A percentile compares a stretch with the other conserved stretches of the same genome.
Conservation (phyloP, 108 stramenopile species). For the Nitzschia inconspicua region DNA sequence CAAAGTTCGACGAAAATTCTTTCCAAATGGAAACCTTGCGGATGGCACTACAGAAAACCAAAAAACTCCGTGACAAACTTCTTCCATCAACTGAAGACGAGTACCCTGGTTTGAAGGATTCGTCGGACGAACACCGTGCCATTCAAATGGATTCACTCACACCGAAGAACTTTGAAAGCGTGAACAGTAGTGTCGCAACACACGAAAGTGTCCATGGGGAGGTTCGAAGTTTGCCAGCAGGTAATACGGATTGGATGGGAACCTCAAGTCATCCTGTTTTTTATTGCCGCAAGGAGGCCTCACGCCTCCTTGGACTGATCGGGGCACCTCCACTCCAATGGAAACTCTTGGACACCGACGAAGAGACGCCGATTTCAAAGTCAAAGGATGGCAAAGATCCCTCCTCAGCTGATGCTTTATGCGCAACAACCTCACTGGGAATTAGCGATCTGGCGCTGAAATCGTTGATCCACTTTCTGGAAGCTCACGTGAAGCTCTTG, state of each 20-base stretch:
- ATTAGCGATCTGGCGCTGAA: background rate
- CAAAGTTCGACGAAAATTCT: slow-evolving; percentile 37
- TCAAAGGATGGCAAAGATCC: no score
- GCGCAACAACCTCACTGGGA: no score
- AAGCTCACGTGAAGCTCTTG: slow-evolving; percentile 22
- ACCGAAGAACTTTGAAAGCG: no score
- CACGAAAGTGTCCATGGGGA: no score
- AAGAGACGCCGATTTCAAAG: background rate
- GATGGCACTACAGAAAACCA: slow-evolving; percentile 63
- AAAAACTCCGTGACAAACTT: slow-evolving; percentile 60
- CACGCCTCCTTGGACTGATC: slow-evolving; percentile 17
- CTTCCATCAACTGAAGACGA: no score
- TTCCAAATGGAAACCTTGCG: slow-evolving; percentile 66
- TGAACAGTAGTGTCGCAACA: no score
- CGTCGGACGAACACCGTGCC: slow-evolving; percentile 3
- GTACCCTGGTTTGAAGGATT: no score
- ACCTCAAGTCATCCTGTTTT: background rate
- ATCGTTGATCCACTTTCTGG: slow-evolving; percentile 15
- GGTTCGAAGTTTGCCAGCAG: no score
- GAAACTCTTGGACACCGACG: background rate
- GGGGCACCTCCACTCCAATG: slow-evolving; percentile 16
- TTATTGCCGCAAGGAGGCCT: slow-evolving; percentile 15
- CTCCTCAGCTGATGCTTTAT: no score
- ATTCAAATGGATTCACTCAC: no score
- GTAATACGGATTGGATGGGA: no score